A percentile compares a stretch with the other conserved stretches of the same genome.
Evolutionary conservation across 202 grass and related monocot genomes (phyloP).

Genomic region (Schoenoplectus triqueter): DNA sequence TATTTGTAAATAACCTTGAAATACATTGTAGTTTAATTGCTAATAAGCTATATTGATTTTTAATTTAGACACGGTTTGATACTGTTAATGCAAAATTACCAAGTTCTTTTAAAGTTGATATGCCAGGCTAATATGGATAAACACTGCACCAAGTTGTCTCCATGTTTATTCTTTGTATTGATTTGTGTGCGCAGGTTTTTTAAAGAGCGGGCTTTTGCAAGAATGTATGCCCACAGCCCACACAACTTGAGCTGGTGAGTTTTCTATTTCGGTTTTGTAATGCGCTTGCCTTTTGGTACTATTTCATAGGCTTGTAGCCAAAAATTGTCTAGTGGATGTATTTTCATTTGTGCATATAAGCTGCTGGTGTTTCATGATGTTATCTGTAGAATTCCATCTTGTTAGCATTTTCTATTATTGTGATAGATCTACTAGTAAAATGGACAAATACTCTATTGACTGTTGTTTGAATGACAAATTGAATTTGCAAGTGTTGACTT

Average conservation of each 20-base stretch:
- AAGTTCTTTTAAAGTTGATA: neutral
- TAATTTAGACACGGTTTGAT: neutral
- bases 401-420: neutral
- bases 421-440: neutral
- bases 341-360: neutral
- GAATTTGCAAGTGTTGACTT: neutral
- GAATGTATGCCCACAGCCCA: neutral
- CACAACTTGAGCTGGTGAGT: neutral
- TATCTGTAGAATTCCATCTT: neutral
- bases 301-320: conserved; percentile 16
- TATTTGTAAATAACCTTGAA: neutral
- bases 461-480: neutral
- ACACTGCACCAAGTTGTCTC: neutral
- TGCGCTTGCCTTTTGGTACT: neutral
- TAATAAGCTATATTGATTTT: neutral
- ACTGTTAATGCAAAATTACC: neutral
- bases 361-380: neutral
- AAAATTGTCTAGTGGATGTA: conserved; percentile 25
- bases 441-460: neutral
- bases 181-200: conserved; percentile 19
- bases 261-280: conserved; percentile 6
- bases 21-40: neutral
- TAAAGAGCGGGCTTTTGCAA: neutral
- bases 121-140: neutral
- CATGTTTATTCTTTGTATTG: neutral